Evolutionary conservation across 371 early-diverging fungal genomes (phyloP).

Genomic region (Mucor indicus): DNA sequence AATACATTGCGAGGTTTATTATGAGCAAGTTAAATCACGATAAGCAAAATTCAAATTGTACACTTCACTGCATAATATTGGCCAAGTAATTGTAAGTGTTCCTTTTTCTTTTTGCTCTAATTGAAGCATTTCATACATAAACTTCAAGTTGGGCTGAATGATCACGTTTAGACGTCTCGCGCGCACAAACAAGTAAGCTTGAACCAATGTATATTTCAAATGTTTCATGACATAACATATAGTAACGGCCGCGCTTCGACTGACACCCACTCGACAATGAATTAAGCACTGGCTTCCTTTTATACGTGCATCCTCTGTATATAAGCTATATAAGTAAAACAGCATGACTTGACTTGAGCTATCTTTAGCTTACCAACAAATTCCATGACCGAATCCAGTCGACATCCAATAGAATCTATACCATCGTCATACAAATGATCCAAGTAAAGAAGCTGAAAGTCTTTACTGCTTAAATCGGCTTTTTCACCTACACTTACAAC

Average conservation of each 20-base stretch:
- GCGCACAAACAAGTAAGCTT: slow-evolving; percentile 62
- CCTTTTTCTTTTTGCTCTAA: slow-evolving; percentile 51
- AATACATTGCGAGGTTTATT: neutral
- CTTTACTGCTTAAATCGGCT: slow-evolving; percentile 33
- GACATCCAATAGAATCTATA: slow-evolving; percentile 54
- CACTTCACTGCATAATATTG: slow-evolving; percentile 33
- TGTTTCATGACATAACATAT: slow-evolving; percentile 66
- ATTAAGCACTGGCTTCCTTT: slow-evolving; percentile 40
- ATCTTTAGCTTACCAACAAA: slow-evolving; percentile 53
- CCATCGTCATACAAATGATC: slow-evolving; percentile 69
- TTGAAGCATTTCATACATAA: slow-evolving; percentile 67
- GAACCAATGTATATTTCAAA: slow-evolving; percentile 44
- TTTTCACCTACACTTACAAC: slow-evolving; percentile 66
- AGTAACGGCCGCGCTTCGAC: slow-evolving; percentile 64
- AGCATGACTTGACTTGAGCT: too few species aligned
- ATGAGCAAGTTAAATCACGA: slow-evolving; percentile 12
- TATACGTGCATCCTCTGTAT: slow-evolving; percentile 32
- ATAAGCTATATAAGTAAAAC: neutral
- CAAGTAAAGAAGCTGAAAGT: slow-evolving; percentile 39
- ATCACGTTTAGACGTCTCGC: slow-evolving; percentile 66
- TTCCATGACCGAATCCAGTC: slow-evolving; percentile 45
- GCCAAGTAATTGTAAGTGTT: slow-evolving; percentile 31
- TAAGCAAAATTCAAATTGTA: slow-evolving; percentile 36
- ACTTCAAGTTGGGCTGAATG: slow-evolving; percentile 68
- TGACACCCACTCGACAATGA: slow-evolving; percentile 69